These are phyloP conservation scores for Suillus clintonianus DNA, from an alignment of 768 basidiomycete genomes.

Conservation along the genomic window DNA sequence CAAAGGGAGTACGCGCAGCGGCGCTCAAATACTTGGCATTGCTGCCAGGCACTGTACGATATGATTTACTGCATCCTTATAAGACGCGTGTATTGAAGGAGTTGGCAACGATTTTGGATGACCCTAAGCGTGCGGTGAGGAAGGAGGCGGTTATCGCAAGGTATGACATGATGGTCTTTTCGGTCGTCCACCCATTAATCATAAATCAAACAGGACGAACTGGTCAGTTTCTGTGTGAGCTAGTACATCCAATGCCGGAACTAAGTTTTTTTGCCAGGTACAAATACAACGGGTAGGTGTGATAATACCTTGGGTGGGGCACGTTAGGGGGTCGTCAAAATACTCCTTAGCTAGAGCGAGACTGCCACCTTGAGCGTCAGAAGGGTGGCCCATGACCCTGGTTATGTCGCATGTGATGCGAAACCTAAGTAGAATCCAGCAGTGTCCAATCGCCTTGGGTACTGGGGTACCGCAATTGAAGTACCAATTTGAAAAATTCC, in stretches of 20 bases:
- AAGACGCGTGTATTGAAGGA: conserved; percentile 74
- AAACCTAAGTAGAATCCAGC: background rate
- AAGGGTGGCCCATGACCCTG: background rate
- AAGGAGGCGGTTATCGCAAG: conserved; percentile 87
- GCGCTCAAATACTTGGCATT: conserved; percentile 75
- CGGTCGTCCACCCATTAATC: background rate
- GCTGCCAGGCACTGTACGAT: conserved; percentile 77
- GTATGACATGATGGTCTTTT: conserved; percentile 26
- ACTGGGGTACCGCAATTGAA: no score
- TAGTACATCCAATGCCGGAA: background rate
- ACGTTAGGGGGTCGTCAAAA: background rate
- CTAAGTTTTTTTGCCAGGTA: conserved; percentile 21
- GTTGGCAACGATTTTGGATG: conserved; percentile 78
- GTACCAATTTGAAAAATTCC: no score
- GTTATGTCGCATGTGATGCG: background rate
- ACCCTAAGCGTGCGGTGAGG: conserved; percentile 83
- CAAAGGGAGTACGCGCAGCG: conserved; percentile 71
- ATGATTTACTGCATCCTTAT: conserved; percentile 79
- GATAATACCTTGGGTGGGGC: background rate
- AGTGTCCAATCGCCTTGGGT: no score
- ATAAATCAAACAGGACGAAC: conserved; percentile 23
- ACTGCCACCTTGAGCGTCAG: background rate
- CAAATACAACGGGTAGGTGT: conserved; percentile 22
- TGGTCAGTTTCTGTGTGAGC: conserved; percentile 18
- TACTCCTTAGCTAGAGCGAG: background rate